Conservation (phyloP, 495 filamentous ascomycete species). For the Penicillium diatomitis region DNA sequence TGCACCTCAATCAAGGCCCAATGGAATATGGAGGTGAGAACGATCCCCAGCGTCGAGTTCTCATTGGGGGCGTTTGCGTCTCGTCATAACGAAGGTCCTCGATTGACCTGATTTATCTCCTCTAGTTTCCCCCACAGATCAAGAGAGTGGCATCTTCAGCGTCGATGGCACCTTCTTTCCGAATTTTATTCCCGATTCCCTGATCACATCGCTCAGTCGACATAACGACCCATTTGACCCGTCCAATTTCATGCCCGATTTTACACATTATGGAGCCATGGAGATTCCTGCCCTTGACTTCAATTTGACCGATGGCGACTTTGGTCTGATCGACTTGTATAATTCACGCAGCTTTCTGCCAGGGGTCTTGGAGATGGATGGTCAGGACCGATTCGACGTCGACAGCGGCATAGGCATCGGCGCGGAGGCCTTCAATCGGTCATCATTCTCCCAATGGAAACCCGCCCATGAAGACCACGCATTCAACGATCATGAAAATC, state of each 20-base stretch:
- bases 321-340: slow-evolving; percentile 48
- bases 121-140: slow-evolving; percentile 21
- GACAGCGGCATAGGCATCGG: slow-evolving; percentile 23
- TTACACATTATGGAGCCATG: slow-evolving; percentile 17
- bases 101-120: neutral
- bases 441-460: slow-evolving; percentile 46
- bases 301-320: slow-evolving; percentile 53
- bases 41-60: too few relatives aligned
- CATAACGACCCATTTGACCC: slow-evolving; percentile 21
- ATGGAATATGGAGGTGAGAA: slow-evolving; percentile 16
- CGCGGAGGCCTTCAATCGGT: slow-evolving; percentile 30
- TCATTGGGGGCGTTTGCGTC: too few relatives aligned
- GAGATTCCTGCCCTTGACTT: slow-evolving; percentile 44
- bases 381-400: slow-evolving; percentile 10
- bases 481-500: slow-evolving; percentile 43
- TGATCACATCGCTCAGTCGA: slow-evolving; percentile 21
- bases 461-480: slow-evolving; percentile 41
- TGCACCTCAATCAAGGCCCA: neutral
- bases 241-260: slow-evolving; percentile 15
- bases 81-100: too few relatives aligned
- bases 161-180: slow-evolving; percentile 28
- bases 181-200: slow-evolving; percentile 25
- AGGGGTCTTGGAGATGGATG: slow-evolving; percentile 4
- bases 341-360: slow-evolving; percentile 36
- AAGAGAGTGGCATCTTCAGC: slow-evolving; percentile 27